Evolutionary conservation across 306 rosid genomes (phyloP).

Genomic region (Gleditsia sinensis): DNA sequence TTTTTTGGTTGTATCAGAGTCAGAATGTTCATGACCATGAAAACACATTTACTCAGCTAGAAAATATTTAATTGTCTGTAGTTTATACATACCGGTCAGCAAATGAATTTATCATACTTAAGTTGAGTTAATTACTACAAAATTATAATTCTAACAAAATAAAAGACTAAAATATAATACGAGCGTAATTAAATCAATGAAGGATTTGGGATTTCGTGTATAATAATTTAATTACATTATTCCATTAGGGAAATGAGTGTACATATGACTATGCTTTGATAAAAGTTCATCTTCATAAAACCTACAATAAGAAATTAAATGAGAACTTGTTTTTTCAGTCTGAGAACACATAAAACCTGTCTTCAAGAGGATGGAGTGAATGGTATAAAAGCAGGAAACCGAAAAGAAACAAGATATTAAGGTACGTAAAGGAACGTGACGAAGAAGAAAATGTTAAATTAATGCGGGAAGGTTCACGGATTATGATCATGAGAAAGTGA

Average conservation of each 20-base stretch:
- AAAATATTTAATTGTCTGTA: too few species aligned
- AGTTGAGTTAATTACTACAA: too few species aligned
- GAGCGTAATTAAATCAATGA: not conserved
- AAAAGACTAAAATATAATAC: not conserved
- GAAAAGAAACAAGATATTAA: not conserved
- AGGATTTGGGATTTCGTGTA: too few species aligned
- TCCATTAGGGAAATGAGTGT: not conserved
- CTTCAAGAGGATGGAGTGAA: not conserved
- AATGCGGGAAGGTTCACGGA: conserved; percentile 34
- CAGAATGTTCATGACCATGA: too few species aligned
- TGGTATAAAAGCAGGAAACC: not conserved
- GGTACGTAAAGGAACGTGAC: conserved; percentile 1
- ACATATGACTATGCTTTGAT: not conserved
- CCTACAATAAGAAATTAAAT: not conserved
- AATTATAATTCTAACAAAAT: not conserved
- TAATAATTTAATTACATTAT: not conserved
- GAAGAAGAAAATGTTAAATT: conserved; percentile 16
- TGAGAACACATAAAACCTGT: not conserved
- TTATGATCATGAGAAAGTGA: conserved; percentile 28
- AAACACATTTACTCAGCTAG: too few species aligned
- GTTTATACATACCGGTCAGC: too few species aligned
- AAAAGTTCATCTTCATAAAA: not conserved
- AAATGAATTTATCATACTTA: too few species aligned
- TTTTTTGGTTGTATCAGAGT: too few species aligned
- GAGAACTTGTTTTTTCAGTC: not conserved